Conservation (phyloP, 495 filamentous ascomycete genomes). For the Annulohypoxylon nitens region DNA sequence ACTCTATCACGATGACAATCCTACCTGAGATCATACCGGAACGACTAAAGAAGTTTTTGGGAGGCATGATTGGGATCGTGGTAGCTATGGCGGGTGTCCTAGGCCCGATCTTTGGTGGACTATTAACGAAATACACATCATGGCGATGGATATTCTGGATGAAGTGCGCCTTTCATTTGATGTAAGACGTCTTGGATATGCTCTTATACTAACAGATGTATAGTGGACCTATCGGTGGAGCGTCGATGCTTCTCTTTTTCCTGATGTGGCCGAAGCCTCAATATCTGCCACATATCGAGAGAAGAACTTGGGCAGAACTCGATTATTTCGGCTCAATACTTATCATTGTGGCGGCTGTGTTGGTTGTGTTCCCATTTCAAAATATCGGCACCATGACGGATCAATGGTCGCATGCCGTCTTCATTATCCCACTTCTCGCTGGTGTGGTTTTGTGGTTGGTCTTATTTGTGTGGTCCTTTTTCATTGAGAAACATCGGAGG, state of each 20-base stretch:
- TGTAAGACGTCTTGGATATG: not conserved
- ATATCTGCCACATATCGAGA: slow-evolving; percentile 50
- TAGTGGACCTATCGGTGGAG: slow-evolving; percentile 63
- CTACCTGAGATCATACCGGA: slow-evolving; percentile 64
- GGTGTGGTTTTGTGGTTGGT: slow-evolving; percentile 57
- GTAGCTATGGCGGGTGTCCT: slow-evolving; percentile 56
- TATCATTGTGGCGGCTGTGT: slow-evolving; percentile 66
- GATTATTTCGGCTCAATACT: slow-evolving; percentile 69
- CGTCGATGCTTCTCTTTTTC: slow-evolving; percentile 62
- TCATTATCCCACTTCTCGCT: slow-evolving; percentile 60
- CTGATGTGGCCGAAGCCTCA: slow-evolving; percentile 59
- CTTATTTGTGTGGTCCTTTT: slow-evolving; percentile 60
- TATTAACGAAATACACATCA: slow-evolving; percentile 52
- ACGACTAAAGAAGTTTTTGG: slow-evolving; percentile 53
- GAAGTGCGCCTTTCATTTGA: slow-evolving; percentile 56
- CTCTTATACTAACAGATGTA: slow-evolving; percentile 9
- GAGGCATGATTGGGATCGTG: slow-evolving; percentile 51
- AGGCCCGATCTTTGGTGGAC: slow-evolving; percentile 62
- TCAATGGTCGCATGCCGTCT: slow-evolving; percentile 56
- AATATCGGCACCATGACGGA: slow-evolving; percentile 60
- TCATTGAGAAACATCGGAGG: slow-evolving; percentile 46
- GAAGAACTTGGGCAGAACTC: slow-evolving; percentile 60
- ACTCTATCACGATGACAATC: slow-evolving; percentile 67
- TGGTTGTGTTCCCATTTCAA: slow-evolving; percentile 72
- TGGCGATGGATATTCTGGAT: slow-evolving; percentile 67